These are phyloP conservation scores for Chenopodium suecicum DNA, from an alignment of 148 eudicot species.

Conservation along the genomic window DNA sequence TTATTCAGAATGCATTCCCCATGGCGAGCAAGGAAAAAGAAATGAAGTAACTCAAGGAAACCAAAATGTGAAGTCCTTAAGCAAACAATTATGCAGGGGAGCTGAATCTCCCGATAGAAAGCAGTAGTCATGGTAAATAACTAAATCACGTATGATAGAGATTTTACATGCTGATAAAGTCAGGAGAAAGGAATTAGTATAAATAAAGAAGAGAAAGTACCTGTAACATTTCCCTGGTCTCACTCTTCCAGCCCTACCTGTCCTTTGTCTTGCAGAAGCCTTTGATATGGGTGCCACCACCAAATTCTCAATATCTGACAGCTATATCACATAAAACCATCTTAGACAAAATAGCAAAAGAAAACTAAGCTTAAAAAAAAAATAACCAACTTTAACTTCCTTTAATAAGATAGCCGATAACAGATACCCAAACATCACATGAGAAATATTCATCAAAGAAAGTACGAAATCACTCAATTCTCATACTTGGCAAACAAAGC, in stretches of 20 bases:
- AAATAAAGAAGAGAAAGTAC: constrained; percentile 30
- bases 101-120: background rate
- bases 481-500: background rate
- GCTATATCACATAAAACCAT: constrained; percentile 36
- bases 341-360: constrained; percentile 14
- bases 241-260: constrained; percentile 97
- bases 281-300: constrained; percentile 93
- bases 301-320: constrained; percentile 86
- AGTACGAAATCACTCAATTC: background rate
- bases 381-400: background rate
- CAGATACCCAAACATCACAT: background rate
- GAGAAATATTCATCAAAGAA: background rate
- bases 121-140: background rate
- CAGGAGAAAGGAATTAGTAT: background rate
- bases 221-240: constrained; percentile 98
- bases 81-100: background rate
- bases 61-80: background rate
- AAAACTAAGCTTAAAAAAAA: background rate
- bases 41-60: background rate
- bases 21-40: background rate
- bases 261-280: constrained; percentile 97
- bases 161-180: constrained; percentile 1
- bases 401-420: background rate
- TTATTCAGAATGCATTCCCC: background rate
- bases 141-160: background rate